These are phyloP conservation scores for Polychytrium aggregatum DNA, from an alignment of 192 early-diverging fungal species.

Conservation along the genomic window DNA sequence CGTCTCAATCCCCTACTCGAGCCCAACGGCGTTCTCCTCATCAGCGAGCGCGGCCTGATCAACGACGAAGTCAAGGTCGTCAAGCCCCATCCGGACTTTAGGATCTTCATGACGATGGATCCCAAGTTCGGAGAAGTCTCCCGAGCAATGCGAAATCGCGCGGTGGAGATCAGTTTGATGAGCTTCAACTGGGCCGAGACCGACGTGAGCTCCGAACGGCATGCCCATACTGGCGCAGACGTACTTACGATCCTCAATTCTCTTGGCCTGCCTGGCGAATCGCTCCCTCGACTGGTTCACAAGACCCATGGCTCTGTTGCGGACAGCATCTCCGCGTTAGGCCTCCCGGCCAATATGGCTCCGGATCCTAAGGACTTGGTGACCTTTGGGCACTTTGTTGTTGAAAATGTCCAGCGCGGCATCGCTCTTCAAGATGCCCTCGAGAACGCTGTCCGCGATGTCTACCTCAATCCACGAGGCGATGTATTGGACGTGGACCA, in stretches of 20 bases:
- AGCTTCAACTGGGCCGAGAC: constrained; percentile 2
- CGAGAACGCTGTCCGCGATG: too few species aligned
- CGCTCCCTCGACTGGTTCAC: constrained; percentile 3
- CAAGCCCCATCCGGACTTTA: constrained; percentile 76
- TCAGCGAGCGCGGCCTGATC: constrained; percentile 83
- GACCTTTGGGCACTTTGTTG: too few species aligned
- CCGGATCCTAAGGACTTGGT: too few species aligned
- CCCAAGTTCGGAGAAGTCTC: constrained; percentile 87
- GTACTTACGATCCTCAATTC: constrained; percentile 13
- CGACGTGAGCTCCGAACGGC: background rate
- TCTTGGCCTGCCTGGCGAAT: constrained; percentile 18
- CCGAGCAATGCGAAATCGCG: constrained; percentile 94
- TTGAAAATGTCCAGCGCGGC: background rate
- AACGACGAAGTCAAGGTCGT: constrained; percentile 64
- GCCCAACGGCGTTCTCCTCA: constrained; percentile 70
- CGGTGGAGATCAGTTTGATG: constrained; percentile 77
- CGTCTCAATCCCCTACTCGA: constrained; percentile 90
- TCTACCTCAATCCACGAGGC: too few species aligned
- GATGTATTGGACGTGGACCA: too few species aligned
- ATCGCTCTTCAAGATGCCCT: too few species aligned
- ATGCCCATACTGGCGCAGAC: too few species aligned
- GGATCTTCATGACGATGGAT: constrained; percentile 93
- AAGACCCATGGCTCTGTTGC: constrained; percentile 6
- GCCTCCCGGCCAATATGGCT: too few species aligned
- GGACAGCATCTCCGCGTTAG: too few species aligned